Conservation (phyloP, 2,329 filamentous ascomycete species). For the Pseudogymnoascus pannorum region DNA sequence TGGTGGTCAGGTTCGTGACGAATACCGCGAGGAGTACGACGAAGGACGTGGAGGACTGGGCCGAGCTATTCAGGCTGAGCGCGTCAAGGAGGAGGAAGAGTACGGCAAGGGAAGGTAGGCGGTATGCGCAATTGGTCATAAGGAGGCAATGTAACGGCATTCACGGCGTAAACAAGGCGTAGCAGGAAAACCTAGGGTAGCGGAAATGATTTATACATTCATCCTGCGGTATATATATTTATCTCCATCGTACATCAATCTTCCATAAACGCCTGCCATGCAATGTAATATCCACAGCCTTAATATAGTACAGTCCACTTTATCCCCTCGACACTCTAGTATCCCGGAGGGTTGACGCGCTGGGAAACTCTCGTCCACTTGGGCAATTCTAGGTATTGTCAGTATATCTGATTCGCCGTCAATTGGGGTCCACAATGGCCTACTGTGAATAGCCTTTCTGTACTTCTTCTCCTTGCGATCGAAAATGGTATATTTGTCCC, state of each 20-base stretch:
- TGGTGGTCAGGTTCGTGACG: slow-evolving; percentile 92
- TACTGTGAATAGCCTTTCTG: slow-evolving; percentile 96
- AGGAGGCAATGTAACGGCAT: background rate
- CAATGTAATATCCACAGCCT: slow-evolving; percentile 19
- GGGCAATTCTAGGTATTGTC: slow-evolving; percentile 53
- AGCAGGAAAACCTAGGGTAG: slow-evolving; percentile 1
- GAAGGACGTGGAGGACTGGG: slow-evolving; percentile 88
- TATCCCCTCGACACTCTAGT: slow-evolving; percentile 44
- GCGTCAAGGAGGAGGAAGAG: slow-evolving; percentile 49
- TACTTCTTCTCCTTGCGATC: slow-evolving; percentile 94
- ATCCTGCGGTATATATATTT: slow-evolving; percentile 7
- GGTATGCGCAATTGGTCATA: background rate
- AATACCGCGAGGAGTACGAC: slow-evolving; percentile 95
- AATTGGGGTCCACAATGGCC: slow-evolving; percentile 33
- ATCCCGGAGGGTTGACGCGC: slow-evolving; percentile 88
- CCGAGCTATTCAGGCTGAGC: slow-evolving; percentile 63
- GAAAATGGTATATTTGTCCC: slow-evolving; percentile 97
- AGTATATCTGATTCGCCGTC: slow-evolving; percentile 12
- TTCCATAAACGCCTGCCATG: slow-evolving; percentile 23
- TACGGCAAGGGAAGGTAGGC: slow-evolving; percentile 49
- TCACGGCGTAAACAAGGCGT: slow-evolving; percentile 7
- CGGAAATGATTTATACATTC: slow-evolving; percentile 3
- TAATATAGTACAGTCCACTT: slow-evolving; percentile 18
- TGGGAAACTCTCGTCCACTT: slow-evolving; percentile 97
- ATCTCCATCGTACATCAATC: slow-evolving; percentile 7